A percentile compares a stretch with the other conserved stretches of the same genome.
Evolutionary conservation across 169 alveolate genomes (phyloP).

Genomic region (Plasmodium fragile): DNA sequence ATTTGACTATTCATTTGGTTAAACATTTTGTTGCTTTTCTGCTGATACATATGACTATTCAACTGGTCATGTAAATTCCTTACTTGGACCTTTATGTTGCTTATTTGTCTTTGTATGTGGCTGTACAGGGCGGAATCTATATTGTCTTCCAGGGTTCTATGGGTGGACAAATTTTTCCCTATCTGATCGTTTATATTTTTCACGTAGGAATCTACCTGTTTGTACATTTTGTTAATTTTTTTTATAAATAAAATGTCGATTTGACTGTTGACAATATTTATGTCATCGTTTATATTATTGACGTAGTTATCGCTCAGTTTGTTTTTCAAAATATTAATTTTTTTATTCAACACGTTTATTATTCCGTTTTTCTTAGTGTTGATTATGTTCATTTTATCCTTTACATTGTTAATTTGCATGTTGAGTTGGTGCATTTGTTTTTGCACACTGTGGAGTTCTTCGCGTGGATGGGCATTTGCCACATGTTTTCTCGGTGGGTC

Average conservation of each 20-base stretch:
- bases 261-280: conserved; percentile 26
- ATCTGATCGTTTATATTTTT: conserved; percentile 4
- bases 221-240: conserved; percentile 50
- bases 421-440: conserved; percentile 16
- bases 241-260: conserved; percentile 13
- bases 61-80: conserved; percentile 26
- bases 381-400: conserved; percentile 10
- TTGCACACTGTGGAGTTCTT: not conserved
- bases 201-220: conserved; percentile 3
- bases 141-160: not conserved
- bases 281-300: conserved; percentile 29
- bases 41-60: conserved; percentile 18
- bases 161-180: not conserved
- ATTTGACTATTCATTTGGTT: conserved; percentile 29
- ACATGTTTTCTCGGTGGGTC: not conserved
- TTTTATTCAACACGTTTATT: conserved; percentile 29
- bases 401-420: not conserved
- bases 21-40: conserved; percentile 18
- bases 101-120: conserved; percentile 19
- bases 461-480: not conserved
- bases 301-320: not conserved
- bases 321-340: conserved; percentile 12
- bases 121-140: not conserved
- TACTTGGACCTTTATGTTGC: conserved; percentile 18
- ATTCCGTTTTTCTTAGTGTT: conserved; percentile 23